Evolutionary conservation across 441 rosid species (phyloP), one percentile per base, ranked within the genome.

Genomic region (Oxalis stricta): DNA sequence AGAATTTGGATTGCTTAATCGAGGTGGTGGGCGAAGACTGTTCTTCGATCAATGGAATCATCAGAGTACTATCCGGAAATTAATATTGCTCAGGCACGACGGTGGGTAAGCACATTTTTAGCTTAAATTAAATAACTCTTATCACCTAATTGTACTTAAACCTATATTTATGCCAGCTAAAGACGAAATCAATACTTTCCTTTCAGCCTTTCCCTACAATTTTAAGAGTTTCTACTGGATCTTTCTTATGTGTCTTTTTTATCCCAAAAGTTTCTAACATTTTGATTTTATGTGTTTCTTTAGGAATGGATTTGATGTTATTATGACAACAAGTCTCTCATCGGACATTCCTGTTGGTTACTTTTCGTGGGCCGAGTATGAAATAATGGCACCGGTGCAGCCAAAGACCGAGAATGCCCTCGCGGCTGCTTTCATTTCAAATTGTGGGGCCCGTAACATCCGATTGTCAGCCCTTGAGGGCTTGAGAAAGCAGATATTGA

Each of bases 21-120:
- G 43, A 48, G 40, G 52, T 50, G 79, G 73, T n/a, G n/a, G 64
- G 53, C 60, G 36, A 56, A 66, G 39, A 37, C 58, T 53, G 72
- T 89, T 39, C 77, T 63, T 35, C 74, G 84, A 48, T 89, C 95
- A 16, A 89, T 89, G 95, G 97, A 89, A 68, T 79, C 97, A 33
- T 66, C 95, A 40, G 61, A 61, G 11, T 82, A 89, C 53, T 84
- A 77, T 63, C 12, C 52, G 28, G 71, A 72, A 33, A 89, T 84
- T 52, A 55, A 72, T 71, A 47, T 89, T 50, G 79, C 50, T 51
- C 61, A 48, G 34, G 95, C 97, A 69, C 77, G 88, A 76, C 77
- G 94, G 95, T 89, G 86, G 92, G 94, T 89, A 82, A 82, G 92
- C 88, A 74, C 75, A 54, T 58, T 58, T n/a, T n/a, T n/a, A n/a